phyloP scores from a whole-genome alignment of 495 filamentous ascomycete genomes.

The Ramalina intermedia region DNA sequence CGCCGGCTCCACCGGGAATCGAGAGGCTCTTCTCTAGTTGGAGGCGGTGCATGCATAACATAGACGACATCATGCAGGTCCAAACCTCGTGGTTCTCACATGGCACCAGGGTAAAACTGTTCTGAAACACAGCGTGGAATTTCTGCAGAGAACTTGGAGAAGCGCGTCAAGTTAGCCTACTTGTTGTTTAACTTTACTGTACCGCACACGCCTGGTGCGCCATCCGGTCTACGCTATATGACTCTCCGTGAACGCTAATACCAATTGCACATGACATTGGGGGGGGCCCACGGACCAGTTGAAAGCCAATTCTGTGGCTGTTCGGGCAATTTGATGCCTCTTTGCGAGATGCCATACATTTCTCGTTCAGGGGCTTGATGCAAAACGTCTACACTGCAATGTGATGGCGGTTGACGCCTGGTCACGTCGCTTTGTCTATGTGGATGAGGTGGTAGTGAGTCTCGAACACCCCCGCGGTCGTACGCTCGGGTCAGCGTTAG shows the following conservation, averaged over 20 bases:
- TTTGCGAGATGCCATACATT: too few relatives aligned
- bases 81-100: not conserved
- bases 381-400: too few relatives aligned
- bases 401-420: not conserved
- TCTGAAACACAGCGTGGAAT: not conserved
- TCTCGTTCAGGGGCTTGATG: too few relatives aligned
- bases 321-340: too few relatives aligned
- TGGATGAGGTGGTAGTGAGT: too few relatives aligned
- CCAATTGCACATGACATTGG: not conserved
- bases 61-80: not conserved
- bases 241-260: not conserved
- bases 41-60: conserved; percentile 3
- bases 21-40: not conserved
- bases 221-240: not conserved
- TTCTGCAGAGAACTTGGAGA: not conserved
- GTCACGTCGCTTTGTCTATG: not conserved
- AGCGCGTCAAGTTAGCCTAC: conserved; percentile 3
- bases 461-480: too few relatives aligned
- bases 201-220: not conserved
- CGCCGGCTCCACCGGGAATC: too few relatives aligned
- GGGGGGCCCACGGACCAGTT: too few relatives aligned
- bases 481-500: not conserved
- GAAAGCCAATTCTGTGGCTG: too few relatives aligned
- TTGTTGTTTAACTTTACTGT: not conserved
- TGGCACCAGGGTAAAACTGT: not conserved